Evolutionary conservation across 2,329 filamentous ascomycete species (phyloP).

Genomic region (Teratosphaeria epicoccoides): DNA sequence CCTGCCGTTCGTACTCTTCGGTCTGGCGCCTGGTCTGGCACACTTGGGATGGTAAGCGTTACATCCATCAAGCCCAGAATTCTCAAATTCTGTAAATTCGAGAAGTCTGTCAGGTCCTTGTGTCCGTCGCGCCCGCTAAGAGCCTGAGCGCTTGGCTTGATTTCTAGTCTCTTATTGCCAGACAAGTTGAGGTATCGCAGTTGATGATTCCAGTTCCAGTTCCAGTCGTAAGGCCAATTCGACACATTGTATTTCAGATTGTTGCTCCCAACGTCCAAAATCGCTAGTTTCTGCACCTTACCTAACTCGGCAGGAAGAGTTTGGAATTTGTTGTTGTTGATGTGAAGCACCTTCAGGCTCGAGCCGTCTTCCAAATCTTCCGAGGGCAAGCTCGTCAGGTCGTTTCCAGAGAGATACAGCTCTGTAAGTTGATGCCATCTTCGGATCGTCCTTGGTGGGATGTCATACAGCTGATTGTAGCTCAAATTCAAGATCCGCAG

Average conservation of each 20-base stretch:
- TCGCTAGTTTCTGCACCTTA: constrained; percentile 80
- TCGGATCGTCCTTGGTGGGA: constrained; percentile 78
- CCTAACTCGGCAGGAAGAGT: constrained; percentile 91
- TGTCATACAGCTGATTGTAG: constrained; percentile 87
- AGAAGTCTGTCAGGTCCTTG: constrained; percentile 80
- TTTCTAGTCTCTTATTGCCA: constrained; percentile 91
- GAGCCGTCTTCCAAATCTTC: constrained; percentile 90
- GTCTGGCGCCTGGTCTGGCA: constrained; percentile 92
- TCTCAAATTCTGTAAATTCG: constrained; percentile 67
- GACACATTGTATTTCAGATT: constrained; percentile 96
- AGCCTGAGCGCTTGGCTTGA: constrained; percentile 54
- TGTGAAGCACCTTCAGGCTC: constrained; percentile 77
- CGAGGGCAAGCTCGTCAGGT: constrained; percentile 78
- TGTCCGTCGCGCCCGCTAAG: constrained; percentile 43
- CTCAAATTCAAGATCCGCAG: constrained; percentile 83
- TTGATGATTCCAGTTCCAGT: constrained; percentile 97
- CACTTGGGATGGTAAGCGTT: constrained; percentile 81
- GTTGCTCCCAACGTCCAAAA: constrained; percentile 92
- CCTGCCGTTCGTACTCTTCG: constrained; percentile 92
- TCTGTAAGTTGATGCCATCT: constrained; percentile 85
- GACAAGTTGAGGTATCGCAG: constrained; percentile 91
- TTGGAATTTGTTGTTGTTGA: constrained; percentile 97
- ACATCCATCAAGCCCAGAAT: constrained; percentile 96
- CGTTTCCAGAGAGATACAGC: constrained; percentile 89
- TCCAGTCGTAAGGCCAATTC: constrained; percentile 99